Evolutionary conservation across 371 early-diverging fungal genomes (phyloP).

Genomic region (Parasitella parasitica): DNA sequence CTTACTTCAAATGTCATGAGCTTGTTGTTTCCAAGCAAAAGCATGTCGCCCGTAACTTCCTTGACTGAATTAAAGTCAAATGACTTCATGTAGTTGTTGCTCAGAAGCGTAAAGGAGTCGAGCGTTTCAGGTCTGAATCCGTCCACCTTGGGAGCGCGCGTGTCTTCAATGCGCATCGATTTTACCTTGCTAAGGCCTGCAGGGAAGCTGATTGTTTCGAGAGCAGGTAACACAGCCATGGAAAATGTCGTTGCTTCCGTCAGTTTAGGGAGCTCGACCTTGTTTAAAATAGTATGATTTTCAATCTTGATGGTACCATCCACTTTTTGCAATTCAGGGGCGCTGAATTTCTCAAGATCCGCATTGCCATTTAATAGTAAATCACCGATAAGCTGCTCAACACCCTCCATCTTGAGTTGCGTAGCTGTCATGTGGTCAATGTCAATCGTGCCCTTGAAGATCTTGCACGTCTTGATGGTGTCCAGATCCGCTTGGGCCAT

Average conservation of each 20-base stretch:
- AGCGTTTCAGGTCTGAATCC: conserved; percentile 40
- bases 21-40: conserved; percentile 44
- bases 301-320: conserved; percentile 44
- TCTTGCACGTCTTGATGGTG: conserved; percentile 41
- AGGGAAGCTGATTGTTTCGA: conserved; percentile 47
- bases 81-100: conserved; percentile 50
- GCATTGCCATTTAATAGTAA: conserved; percentile 41
- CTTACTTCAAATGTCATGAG: conserved; percentile 30
- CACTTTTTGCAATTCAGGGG: conserved; percentile 46
- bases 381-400: conserved; percentile 45
- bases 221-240: conserved; percentile 44
- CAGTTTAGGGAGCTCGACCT: conserved; percentile 42
- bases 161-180: conserved; percentile 43
- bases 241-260: conserved; percentile 35
- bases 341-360: conserved; percentile 35
- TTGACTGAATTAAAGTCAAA: conserved; percentile 47
- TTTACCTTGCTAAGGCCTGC: conserved; percentile 41
- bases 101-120: conserved; percentile 41
- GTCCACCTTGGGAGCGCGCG: conserved; percentile 41
- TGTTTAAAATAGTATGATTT: conserved; percentile 46
- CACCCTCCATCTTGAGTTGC: conserved; percentile 30
- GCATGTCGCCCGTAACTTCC: conserved; percentile 37
- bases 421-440: conserved; percentile 27
- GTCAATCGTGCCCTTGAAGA: conserved; percentile 46
- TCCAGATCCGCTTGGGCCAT: conserved; percentile 49